These are phyloP conservation scores for Paralagenidium karlingii DNA, from an alignment of 352 stramenopile genomes.

Conservation along the genomic window DNA sequence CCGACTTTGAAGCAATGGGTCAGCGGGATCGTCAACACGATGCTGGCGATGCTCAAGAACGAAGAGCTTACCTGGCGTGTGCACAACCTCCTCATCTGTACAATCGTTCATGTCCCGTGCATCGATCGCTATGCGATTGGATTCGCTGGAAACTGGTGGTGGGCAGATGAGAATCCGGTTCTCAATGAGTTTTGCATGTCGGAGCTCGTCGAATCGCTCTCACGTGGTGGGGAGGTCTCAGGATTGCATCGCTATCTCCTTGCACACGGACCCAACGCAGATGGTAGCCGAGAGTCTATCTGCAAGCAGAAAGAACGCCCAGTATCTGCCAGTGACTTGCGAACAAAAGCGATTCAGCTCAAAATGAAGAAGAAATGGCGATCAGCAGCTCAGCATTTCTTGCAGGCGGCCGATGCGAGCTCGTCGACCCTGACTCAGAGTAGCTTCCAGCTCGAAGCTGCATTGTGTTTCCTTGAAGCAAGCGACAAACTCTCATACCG, in stretches of 20 bases:
- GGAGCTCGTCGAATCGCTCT: slow-evolving; percentile 30
- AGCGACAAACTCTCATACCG: no score
- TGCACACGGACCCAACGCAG: neutral
- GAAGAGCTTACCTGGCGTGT: slow-evolving; percentile 46
- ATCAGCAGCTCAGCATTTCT: slow-evolving; percentile 28
- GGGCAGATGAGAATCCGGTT: slow-evolving; percentile 36
- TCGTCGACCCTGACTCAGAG: slow-evolving; percentile 20
- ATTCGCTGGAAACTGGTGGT: slow-evolving; percentile 53
- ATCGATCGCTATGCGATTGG: slow-evolving; percentile 55
- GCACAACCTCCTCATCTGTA: slow-evolving; percentile 49
- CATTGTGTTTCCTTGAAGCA: slow-evolving; percentile 53
- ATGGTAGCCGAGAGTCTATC: slow-evolving; percentile 2
- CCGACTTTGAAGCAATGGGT: slow-evolving; percentile 46
- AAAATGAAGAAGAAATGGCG: slow-evolving; percentile 69
- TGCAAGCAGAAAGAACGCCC: slow-evolving; percentile 7
- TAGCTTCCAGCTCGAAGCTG: slow-evolving; percentile 47
- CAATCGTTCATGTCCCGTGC: slow-evolving; percentile 43
- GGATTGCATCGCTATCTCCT: slow-evolving; percentile 33
- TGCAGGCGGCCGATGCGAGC: slow-evolving; percentile 27
- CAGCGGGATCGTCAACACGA: slow-evolving; percentile 53
- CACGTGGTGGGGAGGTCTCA: slow-evolving; percentile 30
- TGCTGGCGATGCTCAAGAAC: slow-evolving; percentile 46
- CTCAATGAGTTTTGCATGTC: slow-evolving; percentile 31
- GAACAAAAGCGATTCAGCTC: slow-evolving; percentile 43
- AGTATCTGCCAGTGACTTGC: slow-evolving; percentile 31